A percentile compares a stretch with the other conserved stretches of the same genome.
Evolutionary conservation across 1,284 basidiomycete species (phyloP).

Genomic region (Phellopilus nigrolimitatus): DNA sequence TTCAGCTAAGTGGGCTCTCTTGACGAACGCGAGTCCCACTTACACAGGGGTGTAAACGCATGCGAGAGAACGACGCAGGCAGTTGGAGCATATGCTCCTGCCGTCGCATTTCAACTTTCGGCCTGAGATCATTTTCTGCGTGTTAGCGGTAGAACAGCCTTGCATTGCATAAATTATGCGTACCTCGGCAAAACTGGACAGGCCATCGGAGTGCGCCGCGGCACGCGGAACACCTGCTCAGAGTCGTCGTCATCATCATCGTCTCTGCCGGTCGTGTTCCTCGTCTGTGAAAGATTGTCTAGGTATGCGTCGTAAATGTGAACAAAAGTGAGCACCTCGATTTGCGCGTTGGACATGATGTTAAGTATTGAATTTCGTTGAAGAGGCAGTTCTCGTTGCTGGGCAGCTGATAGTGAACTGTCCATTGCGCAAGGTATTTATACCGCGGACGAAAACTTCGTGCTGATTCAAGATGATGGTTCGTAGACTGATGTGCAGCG

Average conservation of each 20-base stretch:
- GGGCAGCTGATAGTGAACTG: background rate
- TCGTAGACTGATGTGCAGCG: too few relatives aligned
- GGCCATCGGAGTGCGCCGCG: slow-evolving; percentile 21
- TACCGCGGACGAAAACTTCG: background rate
- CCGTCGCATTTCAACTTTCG: slow-evolving; percentile 23
- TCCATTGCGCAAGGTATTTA: background rate
- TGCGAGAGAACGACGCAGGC: slow-evolving; percentile 18
- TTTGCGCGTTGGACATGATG: background rate
- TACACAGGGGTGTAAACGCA: slow-evolving; percentile 22
- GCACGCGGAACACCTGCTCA: slow-evolving; percentile 18
- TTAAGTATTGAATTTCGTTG: background rate
- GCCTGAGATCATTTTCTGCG: slow-evolving; percentile 6
- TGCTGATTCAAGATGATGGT: too few relatives aligned
- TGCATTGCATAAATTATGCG: background rate
- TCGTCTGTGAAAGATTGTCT: background rate
- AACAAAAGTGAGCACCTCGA: slow-evolving; percentile 6
- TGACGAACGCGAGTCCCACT: background rate
- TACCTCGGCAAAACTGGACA: slow-evolving; percentile 23
- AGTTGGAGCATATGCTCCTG: slow-evolving; percentile 20
- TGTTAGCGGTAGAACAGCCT: background rate
- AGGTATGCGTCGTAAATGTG: background rate
- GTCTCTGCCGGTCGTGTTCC: background rate
- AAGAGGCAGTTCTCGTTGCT: background rate
- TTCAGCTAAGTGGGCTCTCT: background rate
- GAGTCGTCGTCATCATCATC: slow-evolving; percentile 12